Evolutionary conservation across 805 yeast species (phyloP).

Genomic region (Metschnikowia lunata): DNA sequence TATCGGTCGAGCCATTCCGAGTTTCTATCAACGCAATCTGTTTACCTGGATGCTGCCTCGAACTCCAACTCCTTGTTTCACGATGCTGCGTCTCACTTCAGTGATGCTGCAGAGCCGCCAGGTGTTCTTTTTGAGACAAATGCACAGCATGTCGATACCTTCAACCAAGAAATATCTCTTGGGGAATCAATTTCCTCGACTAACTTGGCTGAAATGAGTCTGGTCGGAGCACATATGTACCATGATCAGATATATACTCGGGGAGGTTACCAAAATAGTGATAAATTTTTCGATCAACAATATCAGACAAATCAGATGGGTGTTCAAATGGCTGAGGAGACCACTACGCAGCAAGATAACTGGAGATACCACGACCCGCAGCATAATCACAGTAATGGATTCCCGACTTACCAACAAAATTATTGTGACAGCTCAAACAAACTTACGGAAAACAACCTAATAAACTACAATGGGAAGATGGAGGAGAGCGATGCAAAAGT

Average conservation of each 20-base stretch:
- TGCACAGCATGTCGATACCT: constrained; percentile 14
- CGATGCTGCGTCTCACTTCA: constrained; percentile 34
- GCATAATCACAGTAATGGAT: constrained; percentile 4
- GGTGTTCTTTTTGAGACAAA: constrained; percentile 4
- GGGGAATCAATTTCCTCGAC: constrained; percentile 39
- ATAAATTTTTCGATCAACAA: neutral
- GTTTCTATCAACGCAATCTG: constrained; percentile 18
- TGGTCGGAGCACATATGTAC: neutral
- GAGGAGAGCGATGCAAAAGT: constrained; percentile 11
- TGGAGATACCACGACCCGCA: neutral
- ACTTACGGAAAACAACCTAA: constrained; percentile 18
- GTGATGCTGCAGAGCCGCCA: constrained; percentile 9
- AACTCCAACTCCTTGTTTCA: constrained; percentile 35
- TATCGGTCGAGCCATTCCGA: constrained; percentile 9
- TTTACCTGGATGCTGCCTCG: constrained; percentile 35
- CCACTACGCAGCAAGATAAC: neutral
- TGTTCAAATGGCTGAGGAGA: neutral
- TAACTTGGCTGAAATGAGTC: constrained; percentile 20
- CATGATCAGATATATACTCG: neutral
- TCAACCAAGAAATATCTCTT: constrained; percentile 34
- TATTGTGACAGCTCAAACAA: constrained; percentile 1
- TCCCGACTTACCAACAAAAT: neutral
- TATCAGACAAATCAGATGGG: neutral
- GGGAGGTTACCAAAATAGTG: neutral
- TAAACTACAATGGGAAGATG: constrained; percentile 13